Percentiles rank a stretch among this genome's conserved stretches.
Evolutionary conservation across 371 early-diverging fungal species (phyloP).

Genomic region (Gilbertella persicaria): DNA sequence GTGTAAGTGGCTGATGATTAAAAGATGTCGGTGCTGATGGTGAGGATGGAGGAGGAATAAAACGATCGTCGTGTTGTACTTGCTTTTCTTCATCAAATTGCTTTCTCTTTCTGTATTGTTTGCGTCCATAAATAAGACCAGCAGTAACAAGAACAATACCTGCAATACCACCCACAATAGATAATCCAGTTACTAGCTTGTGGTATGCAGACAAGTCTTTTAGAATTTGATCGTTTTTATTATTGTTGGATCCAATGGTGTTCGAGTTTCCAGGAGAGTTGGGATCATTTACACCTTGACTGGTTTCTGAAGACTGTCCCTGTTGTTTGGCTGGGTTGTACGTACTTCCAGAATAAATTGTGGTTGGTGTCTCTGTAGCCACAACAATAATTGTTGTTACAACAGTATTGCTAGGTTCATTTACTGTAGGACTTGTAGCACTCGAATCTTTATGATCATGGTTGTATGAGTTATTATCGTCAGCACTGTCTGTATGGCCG

Average conservation of each 20-base stretch:
- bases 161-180: constrained; percentile 18
- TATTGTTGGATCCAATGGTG: not conserved
- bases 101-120: constrained; percentile 10
- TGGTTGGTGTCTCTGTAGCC: constrained; percentile 15
- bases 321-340: constrained; percentile 13
- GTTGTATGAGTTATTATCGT: not conserved
- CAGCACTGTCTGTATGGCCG: not conserved
- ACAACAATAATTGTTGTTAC: constrained; percentile 17
- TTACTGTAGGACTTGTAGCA: not conserved
- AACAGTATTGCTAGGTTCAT: constrained; percentile 5
- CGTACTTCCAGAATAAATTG: constrained; percentile 9
- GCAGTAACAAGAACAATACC: constrained; percentile 7
- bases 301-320: not conserved
- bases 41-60: not conserved
- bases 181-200: constrained; percentile 10
- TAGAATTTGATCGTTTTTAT: not conserved
- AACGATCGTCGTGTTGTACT: not conserved
- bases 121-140: constrained; percentile 9
- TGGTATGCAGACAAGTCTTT: constrained; percentile 1
- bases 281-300: constrained; percentile 8
- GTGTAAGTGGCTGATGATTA: not conserved
- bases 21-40: not conserved
- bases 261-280: not conserved
- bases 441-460: not conserved
- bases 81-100: constrained; percentile 1